phyloP scores from a whole-genome alignment of 1,284 basidiomycete species.

The Boletus sp. region DNA sequence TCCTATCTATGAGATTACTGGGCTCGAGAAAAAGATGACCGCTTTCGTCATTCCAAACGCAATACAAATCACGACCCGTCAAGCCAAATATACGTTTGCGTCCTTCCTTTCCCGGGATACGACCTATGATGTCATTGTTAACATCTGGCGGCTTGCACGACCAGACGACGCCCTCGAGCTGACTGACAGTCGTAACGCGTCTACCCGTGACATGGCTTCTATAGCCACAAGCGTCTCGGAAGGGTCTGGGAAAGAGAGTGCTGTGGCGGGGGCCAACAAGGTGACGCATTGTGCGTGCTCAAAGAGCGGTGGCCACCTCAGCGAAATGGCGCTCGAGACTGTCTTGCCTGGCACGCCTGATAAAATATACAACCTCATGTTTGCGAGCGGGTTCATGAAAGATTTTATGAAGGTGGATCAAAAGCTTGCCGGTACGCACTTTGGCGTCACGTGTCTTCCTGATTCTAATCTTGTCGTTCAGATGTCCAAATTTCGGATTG shows the following conservation, averaged over 20 bases:
- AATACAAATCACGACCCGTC: constrained; percentile 84
- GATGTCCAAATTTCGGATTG: constrained; percentile 93
- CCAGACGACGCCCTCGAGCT: constrained; percentile 58
- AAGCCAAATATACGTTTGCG: constrained; percentile 87
- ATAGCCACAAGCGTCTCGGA: constrained; percentile 21
- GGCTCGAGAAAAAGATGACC: constrained; percentile 97
- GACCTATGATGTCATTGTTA: constrained; percentile 92
- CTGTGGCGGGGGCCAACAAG: constrained; percentile 33
- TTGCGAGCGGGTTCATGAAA: constrained; percentile 93
- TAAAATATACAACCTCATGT: constrained; percentile 94
- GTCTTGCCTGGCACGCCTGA: constrained; percentile 88
- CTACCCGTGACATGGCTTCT: constrained; percentile 24
- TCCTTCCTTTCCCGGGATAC: constrained; percentile 96
- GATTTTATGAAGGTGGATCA: constrained; percentile 88
- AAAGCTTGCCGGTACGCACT: constrained; percentile 75
- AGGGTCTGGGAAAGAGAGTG: constrained; percentile 8
- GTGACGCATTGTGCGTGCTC: constrained; percentile 77
- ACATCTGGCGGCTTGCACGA: constrained; percentile 91
- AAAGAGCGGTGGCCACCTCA: constrained; percentile 67
- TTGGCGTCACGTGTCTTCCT: neutral
- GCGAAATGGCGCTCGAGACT: constrained; percentile 73
- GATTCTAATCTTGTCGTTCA: constrained; percentile 32
- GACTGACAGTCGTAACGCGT: constrained; percentile 19
- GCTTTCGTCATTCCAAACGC: constrained; percentile 98
- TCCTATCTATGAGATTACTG: constrained; percentile 86